Conservation (phyloP, 78 protist species). For the Dictyostelium firmibasis region DNA sequence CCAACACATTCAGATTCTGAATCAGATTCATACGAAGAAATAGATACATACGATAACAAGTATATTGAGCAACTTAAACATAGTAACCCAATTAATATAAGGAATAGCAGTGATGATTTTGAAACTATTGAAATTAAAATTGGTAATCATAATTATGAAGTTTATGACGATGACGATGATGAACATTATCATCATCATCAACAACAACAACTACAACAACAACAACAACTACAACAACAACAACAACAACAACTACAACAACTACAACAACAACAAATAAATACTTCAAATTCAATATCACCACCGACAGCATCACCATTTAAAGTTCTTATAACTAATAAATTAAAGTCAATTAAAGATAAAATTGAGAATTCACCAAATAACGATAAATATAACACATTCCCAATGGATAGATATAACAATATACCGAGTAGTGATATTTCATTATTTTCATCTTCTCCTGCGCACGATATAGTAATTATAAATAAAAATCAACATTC, state of each 20-base stretch:
- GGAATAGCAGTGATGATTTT: neutral
- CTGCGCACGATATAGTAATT: neutral
- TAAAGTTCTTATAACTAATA: slow-evolving; percentile 18
- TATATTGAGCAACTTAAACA: neutral
- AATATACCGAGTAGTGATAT: neutral
- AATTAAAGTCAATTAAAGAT: slow-evolving; percentile 4
- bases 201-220: too few relatives aligned
- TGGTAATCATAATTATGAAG: neutral
- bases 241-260: too few relatives aligned
- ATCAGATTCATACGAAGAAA: neutral
- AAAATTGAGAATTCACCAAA: neutral
- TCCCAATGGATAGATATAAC: slow-evolving; percentile 13
- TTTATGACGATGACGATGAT: neutral
- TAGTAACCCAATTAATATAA: neutral
- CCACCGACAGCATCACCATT: slow-evolving; percentile 28
- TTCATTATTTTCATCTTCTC: neutral
- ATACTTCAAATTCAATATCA: neutral
- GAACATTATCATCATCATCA: too few relatives aligned
- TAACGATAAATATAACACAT: slow-evolving; percentile 26
- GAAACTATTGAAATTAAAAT: neutral
- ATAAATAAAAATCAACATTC: neutral
- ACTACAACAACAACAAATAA: too few relatives aligned
- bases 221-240: too few relatives aligned
- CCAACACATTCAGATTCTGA: neutral
- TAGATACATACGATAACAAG: neutral